A percentile compares a stretch with the other conserved stretches of the same genome.
Conservation (phyloP, 768 basidiomycete genomes). For the Suillus tomentosus region DNA sequence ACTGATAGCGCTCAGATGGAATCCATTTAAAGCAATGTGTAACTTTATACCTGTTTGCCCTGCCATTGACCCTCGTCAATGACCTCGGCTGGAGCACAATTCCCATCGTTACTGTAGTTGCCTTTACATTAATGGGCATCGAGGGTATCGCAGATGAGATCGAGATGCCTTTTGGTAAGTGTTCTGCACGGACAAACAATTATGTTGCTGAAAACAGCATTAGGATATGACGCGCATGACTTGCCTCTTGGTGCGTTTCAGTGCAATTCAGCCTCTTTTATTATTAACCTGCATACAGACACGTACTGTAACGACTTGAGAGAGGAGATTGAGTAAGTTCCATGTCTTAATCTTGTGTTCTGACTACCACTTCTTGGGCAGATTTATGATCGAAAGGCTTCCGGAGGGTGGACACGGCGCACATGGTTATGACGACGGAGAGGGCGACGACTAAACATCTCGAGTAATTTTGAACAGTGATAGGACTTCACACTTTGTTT, state of each 20-base stretch:
- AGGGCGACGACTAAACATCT: conserved; percentile 70
- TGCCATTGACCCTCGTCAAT: conserved; percentile 84
- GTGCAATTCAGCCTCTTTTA: neutral
- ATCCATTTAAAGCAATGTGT: conserved; percentile 96
- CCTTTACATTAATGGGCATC: conserved; percentile 92
- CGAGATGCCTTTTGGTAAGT: conserved; percentile 89
- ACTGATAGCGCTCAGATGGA: conserved; percentile 53
- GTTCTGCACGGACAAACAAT: neutral
- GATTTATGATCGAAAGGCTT: conserved; percentile 69
- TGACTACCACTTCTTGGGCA: conserved; percentile 30
- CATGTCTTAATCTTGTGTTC: conserved; percentile 5
- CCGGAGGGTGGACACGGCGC: conserved; percentile 76
- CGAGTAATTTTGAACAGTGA: neutral
- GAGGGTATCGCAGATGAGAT: conserved; percentile 96
- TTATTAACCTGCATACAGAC: conserved; percentile 43
- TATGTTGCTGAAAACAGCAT: conserved; percentile 14
- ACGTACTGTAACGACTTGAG: conserved; percentile 84
- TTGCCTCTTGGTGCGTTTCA: conserved; percentile 67
- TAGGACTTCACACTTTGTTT: conserved; percentile 1
- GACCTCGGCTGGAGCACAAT: conserved; percentile 84
- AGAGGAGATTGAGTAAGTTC: conserved; percentile 77
- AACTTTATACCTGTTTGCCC: conserved; percentile 87
- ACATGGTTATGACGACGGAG: conserved; percentile 76
- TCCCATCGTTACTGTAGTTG: conserved; percentile 82
- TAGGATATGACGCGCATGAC: conserved; percentile 65